A percentile compares a stretch with the other conserved stretches of the same genome.
Evolutionary conservation across 306 rosid species (phyloP).

Genomic region (Cicer bijugum): DNA sequence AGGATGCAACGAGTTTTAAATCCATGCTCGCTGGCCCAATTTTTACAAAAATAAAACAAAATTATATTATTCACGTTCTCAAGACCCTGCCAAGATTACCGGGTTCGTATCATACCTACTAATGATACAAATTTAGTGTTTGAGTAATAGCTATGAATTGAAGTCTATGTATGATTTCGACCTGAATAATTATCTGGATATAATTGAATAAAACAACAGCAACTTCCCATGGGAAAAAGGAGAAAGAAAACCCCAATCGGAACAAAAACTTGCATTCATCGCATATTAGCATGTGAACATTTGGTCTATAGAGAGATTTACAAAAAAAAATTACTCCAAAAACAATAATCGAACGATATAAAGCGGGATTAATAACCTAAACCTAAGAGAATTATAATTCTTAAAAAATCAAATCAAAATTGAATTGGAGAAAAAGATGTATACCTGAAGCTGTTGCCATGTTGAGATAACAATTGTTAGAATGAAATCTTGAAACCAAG

Average conservation of each 20-base stretch:
- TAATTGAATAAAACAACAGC: neutral
- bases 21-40: neutral
- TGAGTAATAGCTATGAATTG: too few species aligned
- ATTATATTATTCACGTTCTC: too few species aligned
- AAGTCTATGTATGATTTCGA: too few species aligned
- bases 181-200: too few species aligned
- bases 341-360: neutral
- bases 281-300: too few species aligned
- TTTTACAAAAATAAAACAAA: neutral
- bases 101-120: too few species aligned
- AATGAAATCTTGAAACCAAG: neutral
- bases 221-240: neutral
- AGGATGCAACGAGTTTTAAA: neutral
- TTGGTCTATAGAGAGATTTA: too few species aligned
- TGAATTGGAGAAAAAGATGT: neutral
- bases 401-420: neutral
- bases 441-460: slow-evolving; percentile 13
- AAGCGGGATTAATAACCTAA: neutral
- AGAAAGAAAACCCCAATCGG: neutral
- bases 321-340: too few species aligned
- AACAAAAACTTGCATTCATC: neutral
- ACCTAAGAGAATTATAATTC: slow-evolving; percentile 18
- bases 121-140: too few species aligned
- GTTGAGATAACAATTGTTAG: neutral
- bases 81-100: too few species aligned